Evolutionary conservation across 306 rosid genomes (phyloP).

Genomic region (Biancaea sappan): DNA sequence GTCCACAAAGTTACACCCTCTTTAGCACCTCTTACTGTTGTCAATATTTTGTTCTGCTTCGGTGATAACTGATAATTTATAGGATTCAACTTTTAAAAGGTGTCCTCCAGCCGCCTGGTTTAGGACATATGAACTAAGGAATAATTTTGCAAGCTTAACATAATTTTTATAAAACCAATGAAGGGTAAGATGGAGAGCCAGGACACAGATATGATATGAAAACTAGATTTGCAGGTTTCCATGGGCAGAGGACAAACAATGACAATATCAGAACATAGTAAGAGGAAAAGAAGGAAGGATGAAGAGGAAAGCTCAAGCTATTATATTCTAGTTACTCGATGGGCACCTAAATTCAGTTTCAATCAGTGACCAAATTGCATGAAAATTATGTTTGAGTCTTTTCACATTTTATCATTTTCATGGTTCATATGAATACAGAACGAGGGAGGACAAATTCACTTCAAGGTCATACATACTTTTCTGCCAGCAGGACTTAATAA

Average conservation of each 20-base stretch:
- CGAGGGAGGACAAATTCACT: conserved; percentile 1
- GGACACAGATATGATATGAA: not conserved
- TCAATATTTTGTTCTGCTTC: not conserved
- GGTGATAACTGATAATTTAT: not conserved
- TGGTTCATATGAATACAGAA: conserved; percentile 7
- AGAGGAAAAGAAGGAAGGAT: not conserved
- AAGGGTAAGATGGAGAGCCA: not conserved
- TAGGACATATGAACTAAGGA: not conserved
- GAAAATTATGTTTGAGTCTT: not conserved
- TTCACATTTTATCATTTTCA: conserved; percentile 18
- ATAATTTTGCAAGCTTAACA: conserved; percentile 2
- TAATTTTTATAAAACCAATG: not conserved
- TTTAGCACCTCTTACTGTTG: conserved; percentile 18
- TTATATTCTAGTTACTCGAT: not conserved
- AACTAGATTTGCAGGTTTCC: not conserved
- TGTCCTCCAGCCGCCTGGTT: conserved; percentile 22
- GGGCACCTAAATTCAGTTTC: not conserved
- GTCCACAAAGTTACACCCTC: conserved; percentile 15
- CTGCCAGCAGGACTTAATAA: conserved; percentile 1
- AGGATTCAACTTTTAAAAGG: conserved; percentile 4
- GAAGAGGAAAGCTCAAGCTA: not conserved
- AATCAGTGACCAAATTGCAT: conserved; percentile 18
- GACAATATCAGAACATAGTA: not conserved
- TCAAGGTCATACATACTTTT: conserved; percentile 7
- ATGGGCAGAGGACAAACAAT: not conserved